Base-by-base conservation (phyloP, 2,329 filamentous ascomycete species). In the Alternaria dauci region DNA sequence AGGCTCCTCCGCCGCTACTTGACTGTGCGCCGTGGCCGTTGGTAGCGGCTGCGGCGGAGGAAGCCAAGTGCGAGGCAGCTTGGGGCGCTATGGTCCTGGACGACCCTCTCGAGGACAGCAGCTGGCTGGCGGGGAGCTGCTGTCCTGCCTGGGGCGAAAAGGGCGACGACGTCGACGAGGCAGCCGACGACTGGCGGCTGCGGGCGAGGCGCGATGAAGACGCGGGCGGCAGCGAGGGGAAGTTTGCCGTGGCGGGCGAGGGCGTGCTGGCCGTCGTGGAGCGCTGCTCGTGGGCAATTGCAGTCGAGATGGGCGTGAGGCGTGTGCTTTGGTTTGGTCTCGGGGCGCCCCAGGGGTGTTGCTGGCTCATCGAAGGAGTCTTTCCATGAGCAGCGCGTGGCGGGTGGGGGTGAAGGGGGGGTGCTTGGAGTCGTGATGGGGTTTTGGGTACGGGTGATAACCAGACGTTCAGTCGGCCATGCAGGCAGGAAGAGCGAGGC, bases 111-210 rank as follows among this genome's bases (percentile, higher is more conserved):
- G 85, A 86, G 67, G 85, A 83, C 78, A 87, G 80, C 76, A 85
- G 82, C 75, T 84, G 82, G 70, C 78, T 80, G 64, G 79, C 69
- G 67, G 82, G 79, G 76, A 81, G 80, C 76, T 86, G 84, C 80
- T 86, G 85, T 79, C 81, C 85, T 82, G 81, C 85, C 82, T 81
- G 71, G 59, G 84, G 81, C 70, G 85, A 82, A 71, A 87, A 85
- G 61, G 85, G 81, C 60, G 85, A 83, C 63, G 83, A 83, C 59
- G 81, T 81, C 54, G 86, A 86, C 66, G 84, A 85, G 66, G 81
- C 81, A 67, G 80, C 81, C 57, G 86, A 86, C 56, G 83, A 83
- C 63, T 81, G 83, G 73, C 86, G 85, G 76, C 81, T 84, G 64
- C 81, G 79, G n/a, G 82, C 79, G 62, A 84, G 82, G 65, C 84